Conservation (phyloP, 371 early-diverging fungal species). For the Mucor ambiguus region DNA sequence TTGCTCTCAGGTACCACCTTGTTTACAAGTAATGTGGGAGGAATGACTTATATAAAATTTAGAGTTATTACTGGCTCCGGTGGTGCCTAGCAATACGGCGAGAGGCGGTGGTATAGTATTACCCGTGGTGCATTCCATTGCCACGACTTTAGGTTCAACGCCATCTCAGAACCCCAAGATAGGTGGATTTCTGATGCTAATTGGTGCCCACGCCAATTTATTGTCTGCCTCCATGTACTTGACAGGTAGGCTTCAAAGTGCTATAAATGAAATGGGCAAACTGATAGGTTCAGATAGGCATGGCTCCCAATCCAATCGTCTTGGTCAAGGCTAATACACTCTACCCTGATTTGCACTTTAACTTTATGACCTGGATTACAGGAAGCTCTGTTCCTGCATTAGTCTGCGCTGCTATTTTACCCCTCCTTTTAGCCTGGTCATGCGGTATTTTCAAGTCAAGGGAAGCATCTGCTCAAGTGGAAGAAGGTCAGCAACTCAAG, state of each 20-base stretch:
- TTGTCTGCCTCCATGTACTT: constrained; percentile 67
- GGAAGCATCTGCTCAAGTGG: constrained; percentile 7
- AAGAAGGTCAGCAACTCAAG: constrained; percentile 23
- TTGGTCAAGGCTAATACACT: constrained; percentile 52
- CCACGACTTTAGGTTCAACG: constrained; percentile 50
- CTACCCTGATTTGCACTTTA: constrained; percentile 57
- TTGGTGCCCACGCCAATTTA: constrained; percentile 64
- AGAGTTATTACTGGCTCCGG: constrained; percentile 67
- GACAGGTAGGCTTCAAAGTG: constrained; percentile 37
- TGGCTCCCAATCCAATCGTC: constrained; percentile 73
- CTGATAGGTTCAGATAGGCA: constrained; percentile 33
- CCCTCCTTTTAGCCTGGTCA: constrained; percentile 39
- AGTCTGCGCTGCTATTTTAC: constrained; percentile 43
- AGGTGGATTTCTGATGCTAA: constrained; percentile 57
- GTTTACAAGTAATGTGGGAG: not conserved
- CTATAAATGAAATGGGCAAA: not conserved
- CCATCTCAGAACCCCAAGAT: constrained; percentile 34
- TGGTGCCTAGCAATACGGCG: constrained; percentile 78
- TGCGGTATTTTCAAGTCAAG: constrained; percentile 30
- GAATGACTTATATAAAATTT: not conserved
- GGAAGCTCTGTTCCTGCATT: constrained; percentile 62
- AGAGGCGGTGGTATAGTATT: constrained; percentile 74
- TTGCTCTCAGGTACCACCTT: constrained; percentile 46
- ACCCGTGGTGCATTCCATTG: constrained; percentile 69
- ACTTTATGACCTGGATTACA: constrained; percentile 60